Evolutionary conservation across 2,329 filamentous ascomycete species (phyloP).

Genomic region (Diaporthe vaccinii): DNA sequence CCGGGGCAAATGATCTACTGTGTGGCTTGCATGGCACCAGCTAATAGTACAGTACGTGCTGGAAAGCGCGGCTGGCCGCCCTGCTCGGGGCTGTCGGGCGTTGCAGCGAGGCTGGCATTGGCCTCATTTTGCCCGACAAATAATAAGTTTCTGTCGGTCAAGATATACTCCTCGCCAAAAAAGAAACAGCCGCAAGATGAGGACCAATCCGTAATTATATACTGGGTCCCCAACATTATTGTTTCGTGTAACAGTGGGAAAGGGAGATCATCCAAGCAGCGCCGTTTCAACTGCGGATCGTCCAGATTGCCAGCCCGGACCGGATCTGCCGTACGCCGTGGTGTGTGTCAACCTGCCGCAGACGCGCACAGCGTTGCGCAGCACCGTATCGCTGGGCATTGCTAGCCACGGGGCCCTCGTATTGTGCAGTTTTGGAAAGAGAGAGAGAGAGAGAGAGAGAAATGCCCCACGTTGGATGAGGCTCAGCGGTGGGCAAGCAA

Average conservation of each 20-base stretch:
- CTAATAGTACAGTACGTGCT: background rate
- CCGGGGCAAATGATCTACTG: slow-evolving; percentile 15
- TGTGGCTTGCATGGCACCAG: slow-evolving; percentile 5
- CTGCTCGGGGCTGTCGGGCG: background rate
- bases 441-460: background rate
- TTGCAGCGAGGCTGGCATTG: slow-evolving; percentile 9
- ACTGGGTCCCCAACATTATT: background rate
- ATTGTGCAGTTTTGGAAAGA: background rate
- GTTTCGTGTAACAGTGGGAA: slow-evolving; percentile 3
- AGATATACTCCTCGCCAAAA: background rate
- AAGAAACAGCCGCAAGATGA: background rate
- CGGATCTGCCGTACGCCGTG: slow-evolving; percentile 18
- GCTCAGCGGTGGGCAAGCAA: background rate
- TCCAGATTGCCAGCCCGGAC: background rate
- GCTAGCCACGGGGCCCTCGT: slow-evolving; percentile 11
- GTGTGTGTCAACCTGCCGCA: background rate
- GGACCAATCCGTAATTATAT: background rate
- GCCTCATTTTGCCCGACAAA: background rate
- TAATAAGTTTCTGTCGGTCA: slow-evolving; percentile 12
- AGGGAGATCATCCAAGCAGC: slow-evolving; percentile 27
- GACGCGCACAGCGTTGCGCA: background rate
- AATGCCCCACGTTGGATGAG: background rate
- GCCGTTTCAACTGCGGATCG: slow-evolving; percentile 31
- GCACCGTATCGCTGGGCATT: background rate
- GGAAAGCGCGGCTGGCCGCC: background rate